phyloP scores from a whole-genome alignment of 2,329 filamentous ascomycete genomes.

The Cadophora malorum region DNA sequence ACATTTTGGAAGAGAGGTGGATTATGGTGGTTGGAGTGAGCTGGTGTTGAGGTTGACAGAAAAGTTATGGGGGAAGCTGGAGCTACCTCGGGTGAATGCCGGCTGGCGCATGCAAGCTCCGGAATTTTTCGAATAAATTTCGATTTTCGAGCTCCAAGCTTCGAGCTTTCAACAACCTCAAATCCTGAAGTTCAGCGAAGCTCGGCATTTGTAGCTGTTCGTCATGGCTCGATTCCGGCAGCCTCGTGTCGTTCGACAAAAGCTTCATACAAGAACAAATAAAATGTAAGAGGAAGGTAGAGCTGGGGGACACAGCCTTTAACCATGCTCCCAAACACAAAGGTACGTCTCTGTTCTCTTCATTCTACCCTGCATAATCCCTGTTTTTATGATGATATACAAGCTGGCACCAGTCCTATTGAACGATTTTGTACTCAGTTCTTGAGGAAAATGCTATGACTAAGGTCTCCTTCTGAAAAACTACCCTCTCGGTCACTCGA shows the following conservation, averaged over 20 bases:
- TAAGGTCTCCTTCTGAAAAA: conserved; percentile 40
- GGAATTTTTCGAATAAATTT: conserved; percentile 15
- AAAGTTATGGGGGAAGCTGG: conserved; percentile 3
- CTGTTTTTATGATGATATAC: conserved; percentile 39
- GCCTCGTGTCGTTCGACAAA: too few relatives aligned
- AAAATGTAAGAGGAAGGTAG: too few relatives aligned
- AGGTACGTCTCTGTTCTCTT: conserved; percentile 21
- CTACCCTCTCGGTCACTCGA: neutral
- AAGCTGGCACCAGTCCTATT: conserved; percentile 43
- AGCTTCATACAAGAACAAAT: too few relatives aligned
- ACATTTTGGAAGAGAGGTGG: conserved; percentile 28
- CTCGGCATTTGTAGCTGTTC: too few relatives aligned
- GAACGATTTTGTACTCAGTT: conserved; percentile 41
- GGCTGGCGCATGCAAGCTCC: neutral
- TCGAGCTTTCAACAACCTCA: conserved; percentile 14
- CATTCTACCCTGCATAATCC: neutral
- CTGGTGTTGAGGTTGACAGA: conserved; percentile 1
- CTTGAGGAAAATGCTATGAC: conserved; percentile 41
- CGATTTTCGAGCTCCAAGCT: neutral
- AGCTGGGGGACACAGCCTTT: too few relatives aligned
- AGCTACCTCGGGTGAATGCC: neutral
- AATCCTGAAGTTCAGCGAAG: conserved; percentile 18
- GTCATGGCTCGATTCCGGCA: too few relatives aligned
- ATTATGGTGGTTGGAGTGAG: conserved; percentile 5
- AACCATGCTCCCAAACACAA: too few relatives aligned